Evolutionary conservation across 441 rosid genomes (phyloP).

Genomic region (Bruguiera hainesii): DNA sequence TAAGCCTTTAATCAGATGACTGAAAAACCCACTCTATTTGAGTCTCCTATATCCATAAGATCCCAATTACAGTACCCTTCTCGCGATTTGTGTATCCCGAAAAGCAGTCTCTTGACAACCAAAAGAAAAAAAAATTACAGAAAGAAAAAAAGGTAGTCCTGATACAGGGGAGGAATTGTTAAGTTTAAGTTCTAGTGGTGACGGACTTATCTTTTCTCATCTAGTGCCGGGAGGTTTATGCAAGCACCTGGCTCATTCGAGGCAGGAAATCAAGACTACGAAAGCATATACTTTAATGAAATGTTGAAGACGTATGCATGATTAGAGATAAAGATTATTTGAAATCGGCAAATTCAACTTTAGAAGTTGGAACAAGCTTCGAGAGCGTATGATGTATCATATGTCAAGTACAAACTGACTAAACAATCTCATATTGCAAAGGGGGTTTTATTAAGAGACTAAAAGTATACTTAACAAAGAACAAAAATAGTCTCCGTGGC

Average conservation of each 20-base stretch:
- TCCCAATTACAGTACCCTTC: too few species aligned
- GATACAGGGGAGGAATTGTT: too few species aligned
- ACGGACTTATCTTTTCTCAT: too few species aligned
- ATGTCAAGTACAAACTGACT: conserved; percentile 20
- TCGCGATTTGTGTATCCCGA: too few species aligned
- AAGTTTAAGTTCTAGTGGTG: too few species aligned
- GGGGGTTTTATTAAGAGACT: conserved; percentile 37
- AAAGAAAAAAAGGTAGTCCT: too few species aligned
- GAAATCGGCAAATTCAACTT: background rate
- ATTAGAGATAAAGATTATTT: background rate
- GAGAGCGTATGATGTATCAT: conserved; percentile 12
- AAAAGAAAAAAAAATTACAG: too few species aligned
- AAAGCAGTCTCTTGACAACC: too few species aligned
- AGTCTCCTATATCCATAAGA: background rate
- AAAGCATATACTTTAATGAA: too few species aligned
- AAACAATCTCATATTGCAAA: conserved; percentile 36
- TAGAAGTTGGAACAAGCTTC: conserved; percentile 5
- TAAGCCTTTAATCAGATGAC: background rate
- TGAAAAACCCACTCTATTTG: background rate
- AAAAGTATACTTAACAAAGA: conserved; percentile 30
- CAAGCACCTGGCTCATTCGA: too few species aligned
- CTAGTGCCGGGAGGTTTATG: too few species aligned
- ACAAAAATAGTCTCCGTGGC: conserved; percentile 52
- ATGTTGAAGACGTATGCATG: background rate
- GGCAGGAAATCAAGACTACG: too few species aligned